phyloP scores from a whole-genome alignment of 2,329 filamentous ascomycete species.

The Claviceps sp. region DNA sequence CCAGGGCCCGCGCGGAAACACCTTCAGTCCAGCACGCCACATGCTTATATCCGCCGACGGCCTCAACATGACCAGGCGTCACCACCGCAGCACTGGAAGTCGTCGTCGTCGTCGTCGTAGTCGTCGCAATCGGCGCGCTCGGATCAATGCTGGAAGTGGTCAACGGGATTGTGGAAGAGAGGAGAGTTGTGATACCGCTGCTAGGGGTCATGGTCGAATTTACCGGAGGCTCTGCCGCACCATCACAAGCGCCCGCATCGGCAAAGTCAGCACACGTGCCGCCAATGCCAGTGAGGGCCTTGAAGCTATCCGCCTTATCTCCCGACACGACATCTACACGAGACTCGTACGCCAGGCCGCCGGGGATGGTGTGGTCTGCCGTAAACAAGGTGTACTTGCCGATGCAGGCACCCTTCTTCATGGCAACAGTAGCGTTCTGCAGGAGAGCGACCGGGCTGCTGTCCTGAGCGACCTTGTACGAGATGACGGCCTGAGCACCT shows the following conservation, averaged over 20 bases:
- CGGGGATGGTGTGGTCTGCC: conserved; percentile 28
- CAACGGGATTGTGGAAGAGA: not conserved
- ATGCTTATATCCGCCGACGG: conserved; percentile 29
- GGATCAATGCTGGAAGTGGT: not conserved
- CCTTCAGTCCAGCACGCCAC: conserved; percentile 38
- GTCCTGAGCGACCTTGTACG: conserved; percentile 28
- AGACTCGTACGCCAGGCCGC: conserved; percentile 29
- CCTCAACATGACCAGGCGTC: conserved; percentile 20
- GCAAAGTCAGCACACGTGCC: conserved; percentile 30
- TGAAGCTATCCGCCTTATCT: conserved; percentile 33
- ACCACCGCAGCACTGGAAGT: conserved; percentile 15
- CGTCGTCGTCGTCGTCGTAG: conserved; percentile 9
- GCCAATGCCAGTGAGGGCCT: conserved; percentile 29
- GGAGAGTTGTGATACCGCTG: conserved; percentile 6
- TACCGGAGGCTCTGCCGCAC: conserved; percentile 8
- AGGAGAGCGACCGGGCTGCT: conserved; percentile 30
- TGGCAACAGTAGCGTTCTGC: conserved; percentile 22
- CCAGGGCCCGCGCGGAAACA: conserved; percentile 28
- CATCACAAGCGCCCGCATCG: conserved; percentile 17
- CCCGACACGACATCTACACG: conserved; percentile 32
- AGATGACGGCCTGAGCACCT: conserved; percentile 28
- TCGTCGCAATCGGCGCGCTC: not conserved
- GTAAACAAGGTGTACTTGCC: conserved; percentile 36
- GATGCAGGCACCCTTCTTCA: conserved; percentile 29
- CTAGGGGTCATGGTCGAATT: conserved; percentile 7